Evolutionary conservation across 768 basidiomycete genomes (phyloP), one percentile per base, ranked within the genome.

Genomic region (Lentinula edodes): DNA sequence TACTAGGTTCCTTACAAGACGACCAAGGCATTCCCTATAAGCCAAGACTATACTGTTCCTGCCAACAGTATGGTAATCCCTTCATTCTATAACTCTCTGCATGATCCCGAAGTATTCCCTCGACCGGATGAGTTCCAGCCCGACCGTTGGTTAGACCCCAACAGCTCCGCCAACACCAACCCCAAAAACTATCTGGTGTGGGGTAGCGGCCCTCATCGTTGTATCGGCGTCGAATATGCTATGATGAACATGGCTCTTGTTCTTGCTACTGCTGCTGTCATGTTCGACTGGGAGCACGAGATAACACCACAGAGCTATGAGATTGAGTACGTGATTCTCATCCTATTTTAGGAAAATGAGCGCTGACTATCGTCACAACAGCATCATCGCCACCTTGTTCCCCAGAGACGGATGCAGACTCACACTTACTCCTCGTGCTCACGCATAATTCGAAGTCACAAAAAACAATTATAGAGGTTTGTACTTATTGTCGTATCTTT

Each of bases 171-270:
- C 56, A 90, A 89, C 72, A 75, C 80, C 58, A 91, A 91, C 72
- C 94, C 96, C 42, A 89, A 91, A 76, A 97, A 98, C 76, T 99
- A 93, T 73, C 86, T 99, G 64, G 92, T 98, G 34, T 98, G 94
- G 73, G 96, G 97, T 45, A 87, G 86, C 64, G 95, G 95, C 6
- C 94, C 95, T 57, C 94, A 98, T 76, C 84, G 86, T 65, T 95
- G 94, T 73, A 93, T 97, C 63, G 95, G 93, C 34, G 69, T 92
- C 56, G 94, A 97, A 73, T 99, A 98, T 70, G 93, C 95, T 41
- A 83, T 80, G 66, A 87, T 94, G 86, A 95, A 95, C 75, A 93
- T 98, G 61, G 89, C 82, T 0, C 80, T 95, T 18, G 87, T 89
- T 3, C 80, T 98, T 32, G 95, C 89, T 5, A 87, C 86, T n/a